Base-by-base conservation (phyloP, 1,284 basidiomycete species). In the Cutaneotrichosporon dermatis region DNA sequence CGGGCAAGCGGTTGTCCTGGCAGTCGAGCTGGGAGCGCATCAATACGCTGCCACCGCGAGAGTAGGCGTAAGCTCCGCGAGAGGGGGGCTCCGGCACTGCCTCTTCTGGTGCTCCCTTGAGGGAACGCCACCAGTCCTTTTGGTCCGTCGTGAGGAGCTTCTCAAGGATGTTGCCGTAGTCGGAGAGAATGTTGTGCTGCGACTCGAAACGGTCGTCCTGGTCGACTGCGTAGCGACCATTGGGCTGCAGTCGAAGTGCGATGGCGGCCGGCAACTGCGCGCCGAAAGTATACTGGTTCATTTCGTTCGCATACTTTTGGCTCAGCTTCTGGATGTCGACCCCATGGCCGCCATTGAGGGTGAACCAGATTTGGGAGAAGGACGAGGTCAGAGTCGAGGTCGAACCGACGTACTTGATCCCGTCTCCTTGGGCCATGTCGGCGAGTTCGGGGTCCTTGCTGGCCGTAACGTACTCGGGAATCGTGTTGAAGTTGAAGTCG, bases 11-110 rank as follows among this genome's bases (percentile, higher is more conserved):
- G 40, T 78, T 69, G 71, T 98, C 90, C 1, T 85, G 79, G 69
- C 92, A 94, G 74, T 99, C 95, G 9, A 99, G 83, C 75, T 99
- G 95, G 1, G 93, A 96, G 13, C 95, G 89, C 88, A 97, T 92
- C 50, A 98, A 81, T 63, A 98, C 86, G 10, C 83, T 83, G 2
- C 84, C 79, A 2, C 57, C 40, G 16, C 57, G 88, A 10, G 88
- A 83, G 77, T 91, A 96, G 42, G 88, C 84, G 74, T 89, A 93
- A 0, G 90, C 88, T 69, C 93, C 89, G 6, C 75, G 64, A 12
- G 80, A 77, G 42, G 79, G 74, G 4, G 75, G 66, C 59, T 80
- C 80, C 9, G 69, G 70, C 36, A 76, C 68, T 5, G 71, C 76
- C 2, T 62, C 63, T 15, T 79, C 72, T 3, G 78, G 76, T 4